Base-by-base conservation (phyloP, 2,329 filamentous ascomycete genomes). In the Stemphylium lycopersici region DNA sequence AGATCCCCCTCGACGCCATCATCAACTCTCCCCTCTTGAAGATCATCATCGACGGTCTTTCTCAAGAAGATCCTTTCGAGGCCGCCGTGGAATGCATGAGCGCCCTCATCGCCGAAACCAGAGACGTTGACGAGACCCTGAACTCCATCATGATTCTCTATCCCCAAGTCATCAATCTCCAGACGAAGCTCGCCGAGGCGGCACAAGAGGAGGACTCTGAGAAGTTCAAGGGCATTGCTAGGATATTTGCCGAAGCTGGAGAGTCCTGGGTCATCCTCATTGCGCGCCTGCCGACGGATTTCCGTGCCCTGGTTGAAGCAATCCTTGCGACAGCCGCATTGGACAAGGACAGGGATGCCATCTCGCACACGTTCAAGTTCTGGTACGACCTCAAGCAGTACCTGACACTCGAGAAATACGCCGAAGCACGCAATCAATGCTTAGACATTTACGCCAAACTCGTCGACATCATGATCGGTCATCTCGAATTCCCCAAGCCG, bases 321-420 rank as follows among this genome's bases (percentile, higher is more conserved):
- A 87, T 99, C 13, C 83, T 98, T n/a, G 93, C 98, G 77, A 96
- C 92, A 70, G 93, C 91, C 56, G 86, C 89, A 10, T 85, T 90
- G 63, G 95, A 99, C 74, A 87, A 87, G 72, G 93, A 97, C 48
- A 87, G 90, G 58, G 95, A 99, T 63, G 91, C 93, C 4, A 92
- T 99, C 59, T 90, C 91, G 48, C 87, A 95, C 68, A 99, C 96
- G 0, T 99, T 99, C 77, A 87, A 87, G 63, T 98, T 99, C 79
- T 99, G 95, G 95, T 98, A 96, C 73, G 95, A 99, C 72, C 83
- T 99, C 41, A 99, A 99, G 80, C 92, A 97, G 74, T 97, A 96
- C 73, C 82, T 99, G 42, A 92, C 93, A 1, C 77, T 99, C 48
- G 93, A 98, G 32, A 89, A 89, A 63, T 99, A 97, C 72, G 90